Evolutionary conservation across 129 eudicot genomes (phyloP).

Genomic region (Flaveria bidentis): DNA sequence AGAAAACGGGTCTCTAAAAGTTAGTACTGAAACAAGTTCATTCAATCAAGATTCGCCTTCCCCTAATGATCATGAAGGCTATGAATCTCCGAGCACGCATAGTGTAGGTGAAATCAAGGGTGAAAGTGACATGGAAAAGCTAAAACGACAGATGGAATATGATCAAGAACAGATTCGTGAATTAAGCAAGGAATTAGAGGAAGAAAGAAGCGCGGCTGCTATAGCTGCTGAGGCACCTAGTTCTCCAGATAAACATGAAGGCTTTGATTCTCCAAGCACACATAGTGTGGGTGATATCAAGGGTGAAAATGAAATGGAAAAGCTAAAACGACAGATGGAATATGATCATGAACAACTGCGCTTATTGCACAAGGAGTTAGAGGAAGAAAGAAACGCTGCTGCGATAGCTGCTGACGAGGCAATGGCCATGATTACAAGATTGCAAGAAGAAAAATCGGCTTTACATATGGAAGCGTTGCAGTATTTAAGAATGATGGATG

Average conservation of each 20-base stretch:
- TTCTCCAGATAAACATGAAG: slow-evolving; percentile 39
- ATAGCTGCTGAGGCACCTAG: slow-evolving; percentile 37
- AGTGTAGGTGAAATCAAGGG: slow-evolving; percentile 52
- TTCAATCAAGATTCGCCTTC: neutral
- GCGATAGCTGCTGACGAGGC: slow-evolving; percentile 81
- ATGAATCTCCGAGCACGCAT: slow-evolving; percentile 33
- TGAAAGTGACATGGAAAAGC: slow-evolving; percentile 51
- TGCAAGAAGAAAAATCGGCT: slow-evolving; percentile 94
- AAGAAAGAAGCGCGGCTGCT: slow-evolving; percentile 80
- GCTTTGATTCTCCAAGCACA: slow-evolving; percentile 35
- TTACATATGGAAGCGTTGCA: slow-evolving; percentile 86
- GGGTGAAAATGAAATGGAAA: slow-evolving; percentile 58
- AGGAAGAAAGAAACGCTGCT: slow-evolving; percentile 88
- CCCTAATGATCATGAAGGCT: slow-evolving; percentile 34
- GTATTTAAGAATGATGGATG: slow-evolving; percentile 93
- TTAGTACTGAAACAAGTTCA: slow-evolving; percentile 23
- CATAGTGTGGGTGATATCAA: slow-evolving; percentile 44
- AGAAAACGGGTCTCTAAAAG: slow-evolving; percentile 34
- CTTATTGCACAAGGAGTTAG: slow-evolving; percentile 60
- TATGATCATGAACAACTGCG: slow-evolving; percentile 39
- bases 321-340: slow-evolving; percentile 61
- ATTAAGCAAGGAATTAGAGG: slow-evolving; percentile 68
- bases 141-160: slow-evolving; percentile 59
- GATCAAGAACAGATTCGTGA: slow-evolving; percentile 38
- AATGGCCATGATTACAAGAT: slow-evolving; percentile 93